Evolutionary conservation across 176 grass and related monocot genomes (phyloP).

Genomic region (Poa pratensis): DNA sequence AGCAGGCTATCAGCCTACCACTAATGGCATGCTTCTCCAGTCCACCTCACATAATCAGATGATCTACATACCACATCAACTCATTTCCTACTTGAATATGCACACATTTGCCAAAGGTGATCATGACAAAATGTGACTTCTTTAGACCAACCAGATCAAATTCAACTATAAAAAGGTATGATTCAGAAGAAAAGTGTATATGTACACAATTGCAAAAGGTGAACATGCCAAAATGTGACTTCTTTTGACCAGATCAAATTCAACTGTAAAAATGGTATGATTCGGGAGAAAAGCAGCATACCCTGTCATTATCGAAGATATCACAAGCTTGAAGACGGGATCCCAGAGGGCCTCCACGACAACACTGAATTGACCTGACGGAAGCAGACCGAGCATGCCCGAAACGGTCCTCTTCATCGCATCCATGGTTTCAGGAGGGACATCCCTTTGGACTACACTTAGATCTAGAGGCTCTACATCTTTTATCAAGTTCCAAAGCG

Average conservation of each 20-base stretch:
- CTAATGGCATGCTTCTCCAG: background rate
- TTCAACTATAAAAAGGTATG: constrained; percentile 9
- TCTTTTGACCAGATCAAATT: constrained; percentile 4
- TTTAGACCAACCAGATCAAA: constrained; percentile 28
- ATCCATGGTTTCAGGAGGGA: constrained; percentile 81
- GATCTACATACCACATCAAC: background rate
- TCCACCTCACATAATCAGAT: background rate
- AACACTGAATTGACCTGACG: constrained; percentile 88
- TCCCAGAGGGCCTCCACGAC: constrained; percentile 82
- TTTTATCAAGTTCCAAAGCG: constrained; percentile 90
- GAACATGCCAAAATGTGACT: constrained; percentile 6
- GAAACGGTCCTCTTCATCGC: constrained; percentile 97
- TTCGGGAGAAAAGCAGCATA: constrained; percentile 45
- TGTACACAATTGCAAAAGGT: constrained; percentile 21
- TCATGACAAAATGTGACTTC: constrained; percentile 17
- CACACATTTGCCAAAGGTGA: constrained; percentile 13
- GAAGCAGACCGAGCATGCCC: constrained; percentile 89
- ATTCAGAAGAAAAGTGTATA: constrained; percentile 13
- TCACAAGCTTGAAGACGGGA: constrained; percentile 81
- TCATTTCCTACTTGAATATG: background rate
- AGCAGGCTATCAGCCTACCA: background rate
- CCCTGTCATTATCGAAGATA: constrained; percentile 97
- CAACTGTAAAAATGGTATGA: background rate
- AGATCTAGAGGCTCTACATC: constrained; percentile 90
- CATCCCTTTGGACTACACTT: constrained; percentile 81